These are phyloP conservation scores for Coprinopsis cinerea DNA, from an alignment of 768 basidiomycete species.

Conservation along the genomic window DNA sequence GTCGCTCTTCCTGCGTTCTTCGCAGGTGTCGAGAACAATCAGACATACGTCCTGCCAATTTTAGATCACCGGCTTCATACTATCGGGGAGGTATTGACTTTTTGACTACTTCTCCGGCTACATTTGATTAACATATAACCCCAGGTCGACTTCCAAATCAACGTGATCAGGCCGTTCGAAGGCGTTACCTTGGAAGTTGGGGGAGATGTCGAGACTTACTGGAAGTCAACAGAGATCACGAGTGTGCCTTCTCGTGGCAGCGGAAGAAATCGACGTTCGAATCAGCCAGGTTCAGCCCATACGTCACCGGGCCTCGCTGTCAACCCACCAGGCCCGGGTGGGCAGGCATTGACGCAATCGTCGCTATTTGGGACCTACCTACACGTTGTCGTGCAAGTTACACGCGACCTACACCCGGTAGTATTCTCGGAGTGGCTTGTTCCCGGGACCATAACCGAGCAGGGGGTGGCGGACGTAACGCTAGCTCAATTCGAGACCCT, in stretches of 20 bases:
- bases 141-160: conserved; percentile 85
- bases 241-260: conserved; percentile 31
- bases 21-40: conserved; percentile 44
- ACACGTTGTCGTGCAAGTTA: conserved; percentile 84
- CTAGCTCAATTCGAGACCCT: conserved; percentile 72
- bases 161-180: conserved; percentile 82
- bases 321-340: conserved; percentile 31
- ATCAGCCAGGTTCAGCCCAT: conserved; percentile 46
- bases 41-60: conserved; percentile 65
- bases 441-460: conserved; percentile 65
- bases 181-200: conserved; percentile 92
- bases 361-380: conserved; percentile 89
- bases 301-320: conserved; percentile 63
- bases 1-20: conserved; percentile 79
- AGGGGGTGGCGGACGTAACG: conserved; percentile 82
- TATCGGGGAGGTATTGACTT: conserved; percentile 75
- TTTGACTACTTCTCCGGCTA: not conserved
- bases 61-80: conserved; percentile 89
- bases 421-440: conserved; percentile 71
- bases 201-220: conserved; percentile 95
- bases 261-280: conserved; percentile 33
- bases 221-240: conserved; percentile 75
- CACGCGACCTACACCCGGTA: conserved; percentile 87
- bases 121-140: conserved; percentile 10
- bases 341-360: conserved; percentile 72